Base-by-base conservation (phyloP, 2,329 filamentous ascomycete genomes). In the Phialemonium atrogriseum region DNA sequence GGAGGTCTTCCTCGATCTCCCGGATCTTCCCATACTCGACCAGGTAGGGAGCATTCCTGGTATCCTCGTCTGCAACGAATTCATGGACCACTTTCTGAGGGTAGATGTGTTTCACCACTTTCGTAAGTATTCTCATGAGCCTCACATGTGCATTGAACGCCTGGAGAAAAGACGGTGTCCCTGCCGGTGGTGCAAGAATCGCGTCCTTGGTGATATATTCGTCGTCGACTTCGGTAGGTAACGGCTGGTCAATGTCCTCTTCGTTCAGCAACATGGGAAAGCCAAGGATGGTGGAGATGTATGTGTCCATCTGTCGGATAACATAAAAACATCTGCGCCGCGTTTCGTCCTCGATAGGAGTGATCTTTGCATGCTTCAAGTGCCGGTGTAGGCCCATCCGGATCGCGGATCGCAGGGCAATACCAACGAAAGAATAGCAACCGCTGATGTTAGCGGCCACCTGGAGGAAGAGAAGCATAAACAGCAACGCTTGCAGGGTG, bases 391-490 rank as follows among this genome's bases (percentile, higher is more conserved):
- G 62, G 7, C 84, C 84, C 58, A 89, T 78, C 17, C 83, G 74
- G 20, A 89, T 58, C n/a, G 81, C 77, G 6, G 81, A 80, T 30
- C 83, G 73, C 29, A 88, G 62, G 3, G 82, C 84, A 45, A 89
- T 81, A 6, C 84, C 84, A 28, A 89, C 70, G 44, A 85, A 87
- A 0, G 82, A 76, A 54, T 89, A 89, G 50, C 84, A 89, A 8
- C 77, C 81, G 49, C 78, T 84, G 18, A 89, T 60, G 49, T 85
- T 84, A 8, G 83, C 82, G 2, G 84, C 84, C 3, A 80, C 77
- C 48, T 91, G 84, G 1, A 89, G 66, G 49, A 88, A 91, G 3
- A 89, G 61, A 29, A 87, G 81, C 70, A 87, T 83, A 51, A 85
- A 87, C 13, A 87, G 60, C 6, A 91, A 67, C 3, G 80, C 76